Evolutionary conservation across 2,329 filamentous ascomycete species (phyloP).

Genomic region (Phialophora tarda): DNA sequence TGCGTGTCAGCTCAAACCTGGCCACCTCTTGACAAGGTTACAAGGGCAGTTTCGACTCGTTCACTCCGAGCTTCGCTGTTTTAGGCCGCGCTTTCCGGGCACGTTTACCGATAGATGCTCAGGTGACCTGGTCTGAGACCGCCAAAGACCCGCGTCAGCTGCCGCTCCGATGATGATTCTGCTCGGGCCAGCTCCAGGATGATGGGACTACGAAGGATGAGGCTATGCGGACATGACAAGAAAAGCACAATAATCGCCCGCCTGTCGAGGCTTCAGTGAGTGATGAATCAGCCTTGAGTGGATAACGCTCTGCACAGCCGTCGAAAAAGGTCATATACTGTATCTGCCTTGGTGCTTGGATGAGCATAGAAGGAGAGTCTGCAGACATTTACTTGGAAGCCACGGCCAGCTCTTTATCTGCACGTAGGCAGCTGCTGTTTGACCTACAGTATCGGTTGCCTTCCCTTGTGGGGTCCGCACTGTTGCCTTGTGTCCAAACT

Average conservation of each 20-base stretch:
- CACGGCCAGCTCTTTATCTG: neutral
- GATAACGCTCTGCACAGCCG: neutral
- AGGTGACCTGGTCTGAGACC: neutral
- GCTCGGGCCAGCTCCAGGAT: neutral
- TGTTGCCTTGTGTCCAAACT: neutral
- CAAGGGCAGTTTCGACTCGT: neutral
- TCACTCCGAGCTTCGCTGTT: slow-evolving; percentile 3
- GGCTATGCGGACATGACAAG: neutral
- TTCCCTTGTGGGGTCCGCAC: neutral
- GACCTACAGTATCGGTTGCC: neutral
- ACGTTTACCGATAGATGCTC: neutral
- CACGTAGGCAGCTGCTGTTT: neutral
- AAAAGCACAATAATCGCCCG: neutral
- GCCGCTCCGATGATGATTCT: neutral
- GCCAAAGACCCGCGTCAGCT: neutral
- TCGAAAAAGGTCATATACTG: neutral
- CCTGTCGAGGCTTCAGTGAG: neutral
- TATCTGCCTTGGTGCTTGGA: neutral
- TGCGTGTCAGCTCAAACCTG: slow-evolving; percentile 6
- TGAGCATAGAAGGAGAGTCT: neutral
- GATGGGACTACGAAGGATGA: neutral
- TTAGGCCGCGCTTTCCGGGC: slow-evolving; percentile 2
- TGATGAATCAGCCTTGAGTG: neutral
- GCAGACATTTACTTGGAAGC: neutral
- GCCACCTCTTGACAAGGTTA: slow-evolving; percentile 2